Evolutionary conservation across 2,329 filamentous ascomycete genomes (phyloP), one percentile per base, ranked within the genome.

Genomic region (Colletotrichum gloeosporioides): DNA sequence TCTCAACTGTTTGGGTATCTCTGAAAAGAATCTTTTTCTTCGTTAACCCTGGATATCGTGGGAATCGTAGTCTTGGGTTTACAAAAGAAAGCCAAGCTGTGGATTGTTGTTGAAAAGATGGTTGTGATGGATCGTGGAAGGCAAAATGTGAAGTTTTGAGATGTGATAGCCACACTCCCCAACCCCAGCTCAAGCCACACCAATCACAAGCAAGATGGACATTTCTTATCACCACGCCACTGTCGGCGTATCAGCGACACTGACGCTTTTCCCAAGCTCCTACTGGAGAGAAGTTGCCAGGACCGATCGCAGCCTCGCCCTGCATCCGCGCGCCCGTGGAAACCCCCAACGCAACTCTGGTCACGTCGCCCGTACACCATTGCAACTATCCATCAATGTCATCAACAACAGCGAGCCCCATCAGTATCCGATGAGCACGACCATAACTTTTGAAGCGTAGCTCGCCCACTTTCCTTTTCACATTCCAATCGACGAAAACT

Each of bases 271-370:
- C 65, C 70, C 74, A 73, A 76, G 74, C 74, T 76, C 70, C 73
- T 34, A 76, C 70, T 76, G 74, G 70, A 69, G 70, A 73, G 70
- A 69, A 69, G 59, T 69, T 57, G 22, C 64, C 49, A 76, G 73
- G 73, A 76, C 73, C 73, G 70, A 76, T 76, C 73, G 70, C 44
- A 76, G 73, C 73, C 73, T 76, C 73, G 70, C 73, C 73, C 73
- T 76, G 73, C 57, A 73, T 64, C 70, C 44, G 64, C 73, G 73
- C 59, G 70, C 39, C 73, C 70, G 73, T 73, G 34, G 63, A 59
- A 76, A 65, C 64, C 49, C 63, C 64, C 73, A 53, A 61, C 64
- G n/a, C 61, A 57, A 22, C 68, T 59, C 12, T 65, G 62, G 32
- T 61, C 22, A 29, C 64, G 32, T 61, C 31, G 32, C 49, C 44